These are phyloP conservation scores for Orychophragmus violaceus DNA, from an alignment of 345 rosid genomes.

Conservation along the genomic window DNA sequence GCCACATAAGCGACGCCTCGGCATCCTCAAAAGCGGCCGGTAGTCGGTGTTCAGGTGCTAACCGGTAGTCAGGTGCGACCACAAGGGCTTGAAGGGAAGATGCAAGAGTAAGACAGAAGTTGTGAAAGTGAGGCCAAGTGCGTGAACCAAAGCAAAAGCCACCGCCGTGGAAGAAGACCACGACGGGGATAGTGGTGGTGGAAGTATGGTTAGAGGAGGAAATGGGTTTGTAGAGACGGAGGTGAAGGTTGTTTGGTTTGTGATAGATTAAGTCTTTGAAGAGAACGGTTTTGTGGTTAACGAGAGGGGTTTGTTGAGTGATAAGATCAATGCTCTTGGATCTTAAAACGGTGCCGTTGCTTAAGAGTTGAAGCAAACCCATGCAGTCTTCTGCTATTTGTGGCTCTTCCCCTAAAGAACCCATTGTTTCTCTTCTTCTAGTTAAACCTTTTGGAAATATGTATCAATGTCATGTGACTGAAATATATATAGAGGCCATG, in stretches of 20 bases:
- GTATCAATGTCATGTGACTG: neutral
- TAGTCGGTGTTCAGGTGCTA: conserved; percentile 78
- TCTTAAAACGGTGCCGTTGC: conserved; percentile 59
- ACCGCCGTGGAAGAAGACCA: conserved; percentile 68
- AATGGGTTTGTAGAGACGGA: conserved; percentile 58
- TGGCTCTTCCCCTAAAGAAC: conserved; percentile 46
- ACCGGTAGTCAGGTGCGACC: conserved; percentile 61
- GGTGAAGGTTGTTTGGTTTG: conserved; percentile 42
- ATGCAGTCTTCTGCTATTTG: conserved; percentile 59
- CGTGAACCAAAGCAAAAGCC: conserved; percentile 81
- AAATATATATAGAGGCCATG: neutral
- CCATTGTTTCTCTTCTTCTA: conserved; percentile 30
- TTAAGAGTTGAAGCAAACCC: conserved; percentile 53
- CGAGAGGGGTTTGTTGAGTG: conserved; percentile 29
- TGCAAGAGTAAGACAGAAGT: conserved; percentile 56
- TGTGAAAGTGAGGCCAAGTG: conserved; percentile 69
- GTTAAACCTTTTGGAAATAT: neutral
- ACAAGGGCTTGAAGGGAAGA: conserved; percentile 51
- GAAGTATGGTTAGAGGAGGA: neutral
- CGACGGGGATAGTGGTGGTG: conserved; percentile 29
- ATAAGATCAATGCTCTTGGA: conserved; percentile 34
- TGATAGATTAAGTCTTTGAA: conserved; percentile 54
- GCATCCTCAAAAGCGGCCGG: conserved; percentile 77
- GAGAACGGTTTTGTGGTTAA: conserved; percentile 32
- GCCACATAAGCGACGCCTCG: conserved; percentile 38